Evolutionary conservation across 108 stramenopile species (phyloP).

Genomic region (Skeletonema menzelii): DNA sequence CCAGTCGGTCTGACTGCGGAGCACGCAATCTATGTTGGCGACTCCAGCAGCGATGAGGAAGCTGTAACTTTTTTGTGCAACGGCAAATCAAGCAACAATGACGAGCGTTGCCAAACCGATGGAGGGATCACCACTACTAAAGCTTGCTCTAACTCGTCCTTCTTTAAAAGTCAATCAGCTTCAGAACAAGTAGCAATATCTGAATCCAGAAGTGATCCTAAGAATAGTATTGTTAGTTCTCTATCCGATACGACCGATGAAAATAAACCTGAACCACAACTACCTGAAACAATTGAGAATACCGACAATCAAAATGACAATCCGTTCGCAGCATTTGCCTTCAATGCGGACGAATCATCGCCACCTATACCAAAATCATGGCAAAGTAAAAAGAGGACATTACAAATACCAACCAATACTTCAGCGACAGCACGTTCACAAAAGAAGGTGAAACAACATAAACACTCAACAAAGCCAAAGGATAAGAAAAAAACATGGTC

Average conservation of each 20-base stretch:
- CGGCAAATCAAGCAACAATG: neutral
- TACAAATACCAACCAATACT: neutral
- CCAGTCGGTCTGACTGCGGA: constrained; percentile 14
- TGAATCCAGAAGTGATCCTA: neutral
- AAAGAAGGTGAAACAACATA: neutral
- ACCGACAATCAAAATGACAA: constrained; percentile 13
- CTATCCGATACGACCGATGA: no score
- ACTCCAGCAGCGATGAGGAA: neutral
- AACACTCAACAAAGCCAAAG: neutral
- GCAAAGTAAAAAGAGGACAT: constrained; percentile 13
- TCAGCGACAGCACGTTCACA: neutral
- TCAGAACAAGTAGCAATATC: neutral
- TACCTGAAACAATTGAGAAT: neutral
- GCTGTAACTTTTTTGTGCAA: neutral
- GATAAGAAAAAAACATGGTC: neutral
- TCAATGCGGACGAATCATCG: neutral
- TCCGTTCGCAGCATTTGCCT: constrained; percentile 63
- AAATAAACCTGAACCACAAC: neutral
- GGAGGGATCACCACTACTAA: neutral
- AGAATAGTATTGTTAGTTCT: neutral
- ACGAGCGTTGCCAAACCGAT: neutral
- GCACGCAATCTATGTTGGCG: constrained; percentile 1
- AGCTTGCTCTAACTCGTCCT: neutral
- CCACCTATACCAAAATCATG: neutral
- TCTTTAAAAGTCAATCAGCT: neutral